A percentile compares a stretch with the other conserved stretches of the same genome.
Conservation (phyloP, 2,329 filamentous ascomycete genomes). For the Curvularia eragrostidis region DNA sequence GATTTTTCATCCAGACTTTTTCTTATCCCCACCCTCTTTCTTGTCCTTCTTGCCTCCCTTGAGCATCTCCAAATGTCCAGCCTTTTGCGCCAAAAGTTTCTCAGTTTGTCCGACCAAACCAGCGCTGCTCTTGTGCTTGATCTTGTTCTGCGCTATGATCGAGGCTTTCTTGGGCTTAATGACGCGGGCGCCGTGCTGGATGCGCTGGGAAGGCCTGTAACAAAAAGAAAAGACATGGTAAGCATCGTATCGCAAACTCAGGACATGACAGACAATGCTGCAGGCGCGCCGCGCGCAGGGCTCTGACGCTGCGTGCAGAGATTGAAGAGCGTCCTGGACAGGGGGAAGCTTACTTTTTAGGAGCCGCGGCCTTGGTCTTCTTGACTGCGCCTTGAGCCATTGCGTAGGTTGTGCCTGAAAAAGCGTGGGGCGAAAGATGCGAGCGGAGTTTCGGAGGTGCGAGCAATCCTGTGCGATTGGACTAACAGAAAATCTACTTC, state of each 20-base stretch:
- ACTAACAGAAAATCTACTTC: not conserved
- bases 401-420: constrained; percentile 3
- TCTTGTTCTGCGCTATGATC: constrained; percentile 66
- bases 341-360: constrained; percentile 46
- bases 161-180: constrained; percentile 71
- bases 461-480: constrained; percentile 2
- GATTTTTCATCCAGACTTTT: constrained; percentile 21
- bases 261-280: not conserved
- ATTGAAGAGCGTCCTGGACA: no score
- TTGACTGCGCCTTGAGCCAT: constrained; percentile 61
- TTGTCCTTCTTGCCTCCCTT: constrained; percentile 68
- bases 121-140: constrained; percentile 70
- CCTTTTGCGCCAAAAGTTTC: constrained; percentile 68
- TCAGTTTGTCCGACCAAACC: constrained; percentile 72
- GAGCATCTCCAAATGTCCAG: constrained; percentile 73
- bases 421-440: constrained; percentile 13
- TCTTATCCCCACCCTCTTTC: constrained; percentile 38
- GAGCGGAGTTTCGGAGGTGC: constrained; percentile 5
- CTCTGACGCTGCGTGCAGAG: not conserved
- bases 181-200: constrained; percentile 63
- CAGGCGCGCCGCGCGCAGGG: not conserved
- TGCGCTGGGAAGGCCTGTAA: constrained; percentile 34
- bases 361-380: constrained; percentile 50
- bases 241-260: constrained; percentile 12
- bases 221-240: not conserved